Conservation (phyloP, 2,329 filamentous ascomycete species). For the Colletotrichum tropicicola region DNA sequence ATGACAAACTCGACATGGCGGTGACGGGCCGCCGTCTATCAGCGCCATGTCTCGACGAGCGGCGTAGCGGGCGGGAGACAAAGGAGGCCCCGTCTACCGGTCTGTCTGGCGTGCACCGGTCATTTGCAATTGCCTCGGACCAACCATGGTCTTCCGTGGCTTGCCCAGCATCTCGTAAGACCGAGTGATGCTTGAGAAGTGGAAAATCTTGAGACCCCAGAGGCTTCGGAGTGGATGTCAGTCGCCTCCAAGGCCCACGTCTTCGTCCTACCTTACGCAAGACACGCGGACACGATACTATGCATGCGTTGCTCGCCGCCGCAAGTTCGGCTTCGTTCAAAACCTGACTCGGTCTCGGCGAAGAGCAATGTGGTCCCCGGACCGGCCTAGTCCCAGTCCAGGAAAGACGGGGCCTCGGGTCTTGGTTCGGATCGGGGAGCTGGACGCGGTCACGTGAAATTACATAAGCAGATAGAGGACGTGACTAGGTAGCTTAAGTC, state of each 20-base stretch:
- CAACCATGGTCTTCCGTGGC: constrained; percentile 6
- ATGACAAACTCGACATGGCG: background rate
- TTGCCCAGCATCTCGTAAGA: background rate
- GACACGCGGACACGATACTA: constrained; percentile 10
- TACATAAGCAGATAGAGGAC: background rate
- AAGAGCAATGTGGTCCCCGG: constrained; percentile 17
- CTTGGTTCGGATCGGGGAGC: constrained; percentile 9
- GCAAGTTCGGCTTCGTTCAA: constrained; percentile 12
- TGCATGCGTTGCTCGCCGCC: constrained; percentile 13
- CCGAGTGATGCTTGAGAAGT: background rate
- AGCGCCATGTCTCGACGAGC: constrained; percentile 27
- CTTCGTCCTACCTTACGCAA: constrained; percentile 18
- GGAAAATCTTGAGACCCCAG: background rate
- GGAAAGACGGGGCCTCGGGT: constrained; percentile 15
- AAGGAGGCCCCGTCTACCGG: constrained; percentile 13
- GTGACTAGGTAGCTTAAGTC: background rate
- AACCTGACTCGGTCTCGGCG: constrained; percentile 28
- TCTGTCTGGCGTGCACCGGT: constrained; percentile 9
- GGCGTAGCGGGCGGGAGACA: constrained; percentile 20
- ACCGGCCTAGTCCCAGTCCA: constrained; percentile 23
- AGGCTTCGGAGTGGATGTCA: constrained; percentile 8
- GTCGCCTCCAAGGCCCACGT: constrained; percentile 5
- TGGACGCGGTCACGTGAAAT: background rate
- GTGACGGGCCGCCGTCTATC: constrained; percentile 17
- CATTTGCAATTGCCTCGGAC: background rate